Conservation (phyloP, 805 yeast genomes). For the Candida rishiriensis region DNA sequence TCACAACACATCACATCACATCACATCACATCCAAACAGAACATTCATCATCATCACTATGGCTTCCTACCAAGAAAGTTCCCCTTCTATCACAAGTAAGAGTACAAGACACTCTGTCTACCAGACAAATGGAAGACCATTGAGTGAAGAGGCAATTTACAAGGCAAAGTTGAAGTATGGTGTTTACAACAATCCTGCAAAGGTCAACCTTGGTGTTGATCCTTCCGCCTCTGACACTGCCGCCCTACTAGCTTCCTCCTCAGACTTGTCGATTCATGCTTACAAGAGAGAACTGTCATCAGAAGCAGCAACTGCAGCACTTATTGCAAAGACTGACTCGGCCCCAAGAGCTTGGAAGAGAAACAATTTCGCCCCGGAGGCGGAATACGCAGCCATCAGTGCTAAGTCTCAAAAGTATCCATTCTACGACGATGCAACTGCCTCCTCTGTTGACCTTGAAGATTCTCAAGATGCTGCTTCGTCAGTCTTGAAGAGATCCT, state of each 20-base stretch:
- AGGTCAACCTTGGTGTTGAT: slow-evolving; percentile 55
- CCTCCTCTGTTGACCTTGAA: slow-evolving; percentile 31
- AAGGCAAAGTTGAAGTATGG: slow-evolving; percentile 72
- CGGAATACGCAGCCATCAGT: slow-evolving; percentile 41
- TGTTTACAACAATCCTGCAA: slow-evolving; percentile 48
- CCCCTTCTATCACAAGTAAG: slow-evolving; percentile 27
- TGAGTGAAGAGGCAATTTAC: slow-evolving; percentile 70
- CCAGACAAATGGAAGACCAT: slow-evolving; percentile 65
- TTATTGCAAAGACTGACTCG: slow-evolving; percentile 41
- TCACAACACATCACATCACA: neutral
- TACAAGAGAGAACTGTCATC: slow-evolving; percentile 57
- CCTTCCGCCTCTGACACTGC: slow-evolving; percentile 71
- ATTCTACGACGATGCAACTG: slow-evolving; percentile 15
- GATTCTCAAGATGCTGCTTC: slow-evolving; percentile 39
- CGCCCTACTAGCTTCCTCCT: slow-evolving; percentile 66
- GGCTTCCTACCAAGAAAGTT: slow-evolving; percentile 26
- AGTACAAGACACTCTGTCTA: slow-evolving; percentile 42
- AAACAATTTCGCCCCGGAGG: slow-evolving; percentile 39
- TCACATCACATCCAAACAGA: neutral
- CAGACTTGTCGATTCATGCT: slow-evolving; percentile 59
- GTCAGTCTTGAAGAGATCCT: slow-evolving; percentile 30
- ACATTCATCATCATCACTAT: neutral
- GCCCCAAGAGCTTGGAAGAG: slow-evolving; percentile 48
- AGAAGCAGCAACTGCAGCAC: slow-evolving; percentile 67
- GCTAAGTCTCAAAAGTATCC: slow-evolving; percentile 32